Base-by-base conservation (phyloP, 106 monocot species). In the Agapanthus africanus region DNA sequence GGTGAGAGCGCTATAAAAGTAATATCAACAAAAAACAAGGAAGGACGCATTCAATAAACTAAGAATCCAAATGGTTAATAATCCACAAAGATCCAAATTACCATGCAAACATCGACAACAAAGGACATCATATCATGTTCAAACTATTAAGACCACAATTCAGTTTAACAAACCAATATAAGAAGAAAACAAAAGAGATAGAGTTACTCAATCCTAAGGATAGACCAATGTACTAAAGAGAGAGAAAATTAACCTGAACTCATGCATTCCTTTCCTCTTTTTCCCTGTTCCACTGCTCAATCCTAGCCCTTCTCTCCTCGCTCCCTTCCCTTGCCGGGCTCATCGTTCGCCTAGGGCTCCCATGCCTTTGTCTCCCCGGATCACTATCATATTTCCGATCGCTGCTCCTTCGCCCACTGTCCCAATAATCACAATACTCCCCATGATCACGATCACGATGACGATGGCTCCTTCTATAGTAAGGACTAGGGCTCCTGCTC, bases 201-300 rank as follows among this genome's bases (percentile, higher is more conserved):
- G 27, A 23, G 22, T 19, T 33, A 36, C 67, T 65, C 4, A 30
- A 46, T 36, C 14, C 40, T 33, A 40, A 13, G 35, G 62, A 61
- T 25, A 47, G 31, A 54, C 34, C 34, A 36, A 38, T 65, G 33
- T 33, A n/a, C 7, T 25, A 74, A 14, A 71, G 15, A 10, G 15
- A 7, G 40, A 70, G 62, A 69, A 39, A 70, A 39, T 27, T 37
- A 63, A 76, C 63, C 76, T 76, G 68, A 69, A 56, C 59, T 61
- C 54, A 81, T 31, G 21, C 59, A 47, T 71, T 59, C 63, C 44
- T 78, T 49, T 64, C 81, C 70, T 81, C 84, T 36, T 81, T 84
- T 71, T 84, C 88, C 31, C 81, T 81, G 69, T 88, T 88, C 88
- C 88, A 88, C 40, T 84, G 88, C 61, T 88, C 88, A 74, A 88